Evolutionary conservation across 495 filamentous ascomycete species (phyloP).

Genomic region (Neurospora sp.): DNA sequence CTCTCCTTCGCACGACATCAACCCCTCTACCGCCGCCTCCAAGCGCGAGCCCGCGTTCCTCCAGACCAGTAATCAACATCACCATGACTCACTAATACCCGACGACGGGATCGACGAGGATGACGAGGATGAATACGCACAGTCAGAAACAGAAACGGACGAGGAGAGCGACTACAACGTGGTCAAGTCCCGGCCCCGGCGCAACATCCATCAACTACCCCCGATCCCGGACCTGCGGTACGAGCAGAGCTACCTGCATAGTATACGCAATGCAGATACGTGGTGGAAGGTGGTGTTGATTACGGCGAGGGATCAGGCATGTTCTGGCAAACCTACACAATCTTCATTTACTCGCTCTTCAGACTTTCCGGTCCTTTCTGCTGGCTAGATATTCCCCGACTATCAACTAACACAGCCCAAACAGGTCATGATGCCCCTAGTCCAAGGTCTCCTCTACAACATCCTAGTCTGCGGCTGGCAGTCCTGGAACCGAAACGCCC

Average conservation of each 20-base stretch:
- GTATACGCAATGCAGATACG: conserved; percentile 64
- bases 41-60: conserved; percentile 38
- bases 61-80: conserved; percentile 3
- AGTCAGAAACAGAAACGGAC: conserved; percentile 10
- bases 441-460: conserved; percentile 77
- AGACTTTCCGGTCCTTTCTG: too few relatives aligned
- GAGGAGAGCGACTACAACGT: conserved; percentile 35
- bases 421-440: conserved; percentile 71
- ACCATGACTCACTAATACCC: background rate
- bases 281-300: conserved; percentile 73
- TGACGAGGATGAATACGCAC: conserved; percentile 18
- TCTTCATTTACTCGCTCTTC: background rate
- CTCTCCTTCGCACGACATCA: conserved; percentile 63
- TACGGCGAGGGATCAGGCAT: conserved; percentile 78
- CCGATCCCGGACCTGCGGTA: conserved; percentile 90
- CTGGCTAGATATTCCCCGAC: background rate
- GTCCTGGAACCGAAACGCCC: conserved; percentile 66
- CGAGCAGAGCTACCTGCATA: conserved; percentile 92
- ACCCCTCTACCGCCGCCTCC: conserved; percentile 65
- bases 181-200: conserved; percentile 43
- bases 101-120: conserved; percentile 13
- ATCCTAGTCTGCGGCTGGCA: conserved; percentile 73
- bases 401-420: background rate
- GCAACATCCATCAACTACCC: conserved; percentile 44
- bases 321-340: background rate